Percentiles rank a stretch among this genome's conserved stretches.
Conservation (phyloP, 1,284 basidiomycete genomes). For the Ustilago trichophora region DNA sequence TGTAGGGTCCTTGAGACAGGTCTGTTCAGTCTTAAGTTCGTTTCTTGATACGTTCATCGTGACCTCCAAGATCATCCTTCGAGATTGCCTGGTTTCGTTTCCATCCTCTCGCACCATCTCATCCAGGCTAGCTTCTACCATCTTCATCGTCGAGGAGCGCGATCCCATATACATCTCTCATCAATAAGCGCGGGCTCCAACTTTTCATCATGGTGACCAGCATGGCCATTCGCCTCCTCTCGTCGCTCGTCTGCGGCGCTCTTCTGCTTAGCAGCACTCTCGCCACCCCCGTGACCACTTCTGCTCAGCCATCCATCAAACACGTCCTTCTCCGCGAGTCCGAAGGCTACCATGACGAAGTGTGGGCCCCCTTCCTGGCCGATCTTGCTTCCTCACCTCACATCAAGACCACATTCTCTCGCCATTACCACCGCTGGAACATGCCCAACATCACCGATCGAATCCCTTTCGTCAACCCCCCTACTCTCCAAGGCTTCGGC, state of each 20-base stretch:
- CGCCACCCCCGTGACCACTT: background rate
- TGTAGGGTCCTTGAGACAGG: too few relatives aligned
- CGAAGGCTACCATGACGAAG: constrained; percentile 12
- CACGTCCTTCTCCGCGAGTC: constrained; percentile 7
- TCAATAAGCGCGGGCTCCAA: too few relatives aligned
- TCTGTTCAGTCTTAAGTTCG: too few relatives aligned
- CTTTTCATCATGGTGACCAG: too few relatives aligned
- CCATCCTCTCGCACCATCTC: too few relatives aligned
- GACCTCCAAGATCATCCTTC: too few relatives aligned
- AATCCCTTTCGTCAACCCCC: background rate
- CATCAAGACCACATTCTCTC: constrained; percentile 7
- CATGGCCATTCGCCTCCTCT: background rate
- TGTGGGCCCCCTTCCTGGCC: constrained; percentile 1
- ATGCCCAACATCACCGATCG: constrained; percentile 3
- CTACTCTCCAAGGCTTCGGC: background rate
- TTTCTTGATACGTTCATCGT: too few relatives aligned
- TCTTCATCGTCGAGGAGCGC: too few relatives aligned
- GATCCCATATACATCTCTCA: too few relatives aligned
- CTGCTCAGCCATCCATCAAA: constrained; percentile 1
- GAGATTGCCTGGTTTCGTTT: too few relatives aligned
- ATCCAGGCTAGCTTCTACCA: too few relatives aligned
- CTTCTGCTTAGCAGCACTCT: background rate
- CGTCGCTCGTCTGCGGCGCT: background rate
- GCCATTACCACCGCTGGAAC: background rate
- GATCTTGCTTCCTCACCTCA: constrained; percentile 7